Evolutionary conservation across 2,329 filamentous ascomycete species (phyloP).

Genomic region (Clarireedia homoeocarpa): DNA sequence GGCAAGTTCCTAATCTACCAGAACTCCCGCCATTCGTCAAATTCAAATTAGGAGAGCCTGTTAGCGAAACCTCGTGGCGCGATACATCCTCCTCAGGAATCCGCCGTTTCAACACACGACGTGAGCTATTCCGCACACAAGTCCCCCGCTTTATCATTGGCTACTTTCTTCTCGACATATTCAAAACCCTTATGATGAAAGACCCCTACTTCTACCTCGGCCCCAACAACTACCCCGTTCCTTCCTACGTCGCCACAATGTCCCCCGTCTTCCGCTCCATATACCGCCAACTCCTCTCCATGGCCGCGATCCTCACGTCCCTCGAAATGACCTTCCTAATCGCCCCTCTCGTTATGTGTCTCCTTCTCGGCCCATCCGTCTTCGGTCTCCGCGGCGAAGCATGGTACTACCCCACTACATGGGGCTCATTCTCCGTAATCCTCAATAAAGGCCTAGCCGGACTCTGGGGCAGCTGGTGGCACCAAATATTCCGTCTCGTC

Average conservation of each 20-base stretch:
- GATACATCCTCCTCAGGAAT: constrained; percentile 39
- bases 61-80: constrained; percentile 27
- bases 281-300: constrained; percentile 49
- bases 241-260: constrained; percentile 37
- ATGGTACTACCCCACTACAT: constrained; percentile 55
- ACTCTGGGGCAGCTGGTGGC: constrained; percentile 84
- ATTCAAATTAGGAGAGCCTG: constrained; percentile 30
- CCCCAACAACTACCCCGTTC: constrained; percentile 34
- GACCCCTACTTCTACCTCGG: constrained; percentile 71
- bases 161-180: constrained; percentile 62
- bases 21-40: constrained; percentile 37
- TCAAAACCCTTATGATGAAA: constrained; percentile 60
- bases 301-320: constrained; percentile 49
- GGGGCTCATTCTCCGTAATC: constrained; percentile 46
- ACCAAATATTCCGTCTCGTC: constrained; percentile 75
- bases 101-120: constrained; percentile 35
- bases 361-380: constrained; percentile 39
- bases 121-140: constrained; percentile 38
- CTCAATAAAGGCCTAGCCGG: constrained; percentile 61
- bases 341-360: constrained; percentile 48
- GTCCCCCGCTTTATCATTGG: constrained; percentile 41
- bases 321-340: constrained; percentile 54
- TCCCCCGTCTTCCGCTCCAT: constrained; percentile 40
- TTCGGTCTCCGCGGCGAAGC: constrained; percentile 47
- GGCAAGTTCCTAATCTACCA: constrained; percentile 43